Evolutionary conservation across 2,329 filamentous ascomycete species (phyloP).

Genomic region (Colletotrichum sublineola): DNA sequence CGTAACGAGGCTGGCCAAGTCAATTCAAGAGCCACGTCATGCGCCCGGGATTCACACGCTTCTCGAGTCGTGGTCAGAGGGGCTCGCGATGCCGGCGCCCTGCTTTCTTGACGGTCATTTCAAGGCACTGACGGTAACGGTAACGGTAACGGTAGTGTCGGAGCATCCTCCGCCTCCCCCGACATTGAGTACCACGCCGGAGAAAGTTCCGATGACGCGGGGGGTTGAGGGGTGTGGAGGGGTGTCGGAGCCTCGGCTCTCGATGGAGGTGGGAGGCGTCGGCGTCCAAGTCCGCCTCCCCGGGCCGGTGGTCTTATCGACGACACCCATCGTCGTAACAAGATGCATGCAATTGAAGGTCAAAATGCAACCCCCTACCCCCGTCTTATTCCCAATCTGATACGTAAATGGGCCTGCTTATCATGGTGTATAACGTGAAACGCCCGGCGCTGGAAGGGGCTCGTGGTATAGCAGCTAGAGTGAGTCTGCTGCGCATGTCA

Average conservation of each 20-base stretch:
- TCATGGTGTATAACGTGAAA: neutral
- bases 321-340: neutral
- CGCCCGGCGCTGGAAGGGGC: neutral
- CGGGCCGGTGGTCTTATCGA: neutral
- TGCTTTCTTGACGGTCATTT: neutral
- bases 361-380: neutral
- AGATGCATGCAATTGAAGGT: neutral
- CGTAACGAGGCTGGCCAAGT: neutral
- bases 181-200: neutral
- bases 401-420: neutral
- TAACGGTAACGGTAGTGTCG: neutral
- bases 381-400: neutral
- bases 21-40: neutral
- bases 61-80: neutral
- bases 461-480: neutral
- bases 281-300: neutral
- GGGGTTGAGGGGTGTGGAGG: no score
- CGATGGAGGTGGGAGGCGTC: neutral
- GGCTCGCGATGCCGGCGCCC: neutral
- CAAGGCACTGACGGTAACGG: no score
- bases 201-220: neutral
- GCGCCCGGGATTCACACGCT: neutral
- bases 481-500: neutral
- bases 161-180: neutral
- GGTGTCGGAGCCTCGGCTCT: neutral